phyloP scores from a whole-genome alignment of 805 yeast genomes.

The Yamadazyma nakazawae region DNA sequence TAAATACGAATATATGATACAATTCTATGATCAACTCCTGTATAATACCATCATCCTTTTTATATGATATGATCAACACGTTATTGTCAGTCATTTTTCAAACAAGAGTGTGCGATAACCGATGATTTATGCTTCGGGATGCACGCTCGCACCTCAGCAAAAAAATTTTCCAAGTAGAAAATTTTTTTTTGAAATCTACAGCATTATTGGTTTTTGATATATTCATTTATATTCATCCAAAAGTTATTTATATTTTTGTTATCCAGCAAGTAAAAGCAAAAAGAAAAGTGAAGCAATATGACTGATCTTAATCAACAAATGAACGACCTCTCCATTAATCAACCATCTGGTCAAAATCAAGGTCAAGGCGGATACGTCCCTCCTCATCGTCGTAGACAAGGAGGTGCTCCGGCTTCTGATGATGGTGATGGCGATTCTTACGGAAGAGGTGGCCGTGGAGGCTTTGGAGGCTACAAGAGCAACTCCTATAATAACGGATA shows the following conservation, averaged over 20 bases:
- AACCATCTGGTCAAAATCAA: constrained; percentile 15
- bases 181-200: constrained; percentile 5
- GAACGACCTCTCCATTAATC: constrained; percentile 53
- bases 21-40: not conserved
- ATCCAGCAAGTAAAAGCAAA: constrained; percentile 5
- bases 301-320: constrained; percentile 56
- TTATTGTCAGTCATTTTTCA: not conserved
- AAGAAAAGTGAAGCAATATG: constrained; percentile 36
- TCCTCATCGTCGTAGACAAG: constrained; percentile 41
- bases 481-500: constrained; percentile 15
- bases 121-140: not conserved
- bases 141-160: constrained; percentile 4
- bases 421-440: constrained; percentile 13
- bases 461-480: constrained; percentile 15
- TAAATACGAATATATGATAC: not conserved
- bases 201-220: constrained; percentile 8
- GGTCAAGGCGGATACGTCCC: constrained; percentile 45
- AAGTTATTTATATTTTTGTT: constrained; percentile 1
- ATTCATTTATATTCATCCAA: constrained; percentile 10
- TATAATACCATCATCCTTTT: not conserved
- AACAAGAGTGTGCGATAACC: not conserved
- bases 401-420: constrained; percentile 10
- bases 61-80: not conserved
- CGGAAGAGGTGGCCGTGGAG: constrained; percentile 12
- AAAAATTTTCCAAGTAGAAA: constrained; percentile 5